A percentile compares a stretch with the other conserved stretches of the same genome.
These are phyloP conservation scores for Crithidia sp. DNA, from an alignment of 208 protist genomes.

Conservation along the genomic window DNA sequence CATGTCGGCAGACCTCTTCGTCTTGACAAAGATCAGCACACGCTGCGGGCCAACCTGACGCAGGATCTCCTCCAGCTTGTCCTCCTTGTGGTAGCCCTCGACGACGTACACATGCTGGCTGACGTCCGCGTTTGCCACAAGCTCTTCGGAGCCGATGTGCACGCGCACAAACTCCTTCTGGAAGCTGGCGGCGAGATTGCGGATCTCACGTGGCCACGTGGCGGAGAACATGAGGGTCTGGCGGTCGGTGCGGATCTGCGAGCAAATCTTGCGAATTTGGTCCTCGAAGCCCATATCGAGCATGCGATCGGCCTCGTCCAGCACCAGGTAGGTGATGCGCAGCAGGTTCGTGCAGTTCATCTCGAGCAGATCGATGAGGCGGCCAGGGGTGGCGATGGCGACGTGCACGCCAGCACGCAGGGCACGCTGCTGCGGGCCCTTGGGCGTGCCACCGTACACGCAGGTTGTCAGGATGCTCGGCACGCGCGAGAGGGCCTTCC, in stretches of 20 bases:
- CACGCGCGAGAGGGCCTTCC: slow-evolving; percentile 73
- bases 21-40: slow-evolving; percentile 93
- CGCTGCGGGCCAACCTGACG: slow-evolving; percentile 60
- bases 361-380: slow-evolving; percentile 97
- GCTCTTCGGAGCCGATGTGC: slow-evolving; percentile 91
- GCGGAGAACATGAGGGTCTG: slow-evolving; percentile 98
- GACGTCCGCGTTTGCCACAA: slow-evolving; percentile 86
- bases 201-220: slow-evolving; percentile 93
- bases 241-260: slow-evolving; percentile 93
- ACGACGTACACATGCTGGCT: slow-evolving; percentile 81
- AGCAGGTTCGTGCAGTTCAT: slow-evolving; percentile 93
- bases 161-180: slow-evolving; percentile 91
- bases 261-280: slow-evolving; percentile 97
- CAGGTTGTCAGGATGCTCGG: slow-evolving; percentile 72
- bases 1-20: slow-evolving; percentile 81
- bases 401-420: slow-evolving; percentile 84
- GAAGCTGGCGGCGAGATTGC: slow-evolving; percentile 88
- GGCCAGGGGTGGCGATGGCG: slow-evolving; percentile 96
- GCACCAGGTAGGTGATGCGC: slow-evolving; percentile 97
- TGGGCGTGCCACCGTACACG: slow-evolving; percentile 86
- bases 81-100: slow-evolving; percentile 76
- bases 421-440: slow-evolving; percentile 73
- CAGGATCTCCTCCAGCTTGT: slow-evolving; percentile 78
- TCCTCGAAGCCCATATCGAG: slow-evolving; percentile 99
- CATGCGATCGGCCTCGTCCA: slow-evolving; percentile 99